These are phyloP conservation scores for Neonectria faginata DNA, from an alignment of 2,329 filamentous ascomycete species.

Conservation along the genomic window DNA sequence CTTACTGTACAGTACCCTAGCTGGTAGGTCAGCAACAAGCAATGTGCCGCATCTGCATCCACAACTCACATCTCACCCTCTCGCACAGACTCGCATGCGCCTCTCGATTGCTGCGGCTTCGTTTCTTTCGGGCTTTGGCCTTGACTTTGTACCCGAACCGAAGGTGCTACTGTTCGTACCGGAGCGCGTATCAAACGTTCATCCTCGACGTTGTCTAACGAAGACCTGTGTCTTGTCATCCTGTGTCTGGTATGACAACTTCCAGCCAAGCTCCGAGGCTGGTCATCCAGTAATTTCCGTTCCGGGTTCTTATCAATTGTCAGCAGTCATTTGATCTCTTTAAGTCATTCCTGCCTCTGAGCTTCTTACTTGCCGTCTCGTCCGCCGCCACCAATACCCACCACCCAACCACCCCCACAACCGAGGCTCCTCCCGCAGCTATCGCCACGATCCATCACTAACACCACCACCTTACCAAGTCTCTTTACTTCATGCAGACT, in stretches of 20 bases:
- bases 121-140: conserved; percentile 4
- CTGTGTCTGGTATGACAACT: conserved; percentile 1
- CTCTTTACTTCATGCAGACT: not conserved
- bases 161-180: not conserved
- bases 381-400: conserved; percentile 16
- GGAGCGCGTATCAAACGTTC: not conserved
- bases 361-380: conserved; percentile 14
- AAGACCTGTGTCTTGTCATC: not conserved
- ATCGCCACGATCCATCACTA: conserved; percentile 23
- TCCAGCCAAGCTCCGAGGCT: conserved; percentile 11
- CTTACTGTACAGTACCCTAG: not conserved
- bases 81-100: conserved; percentile 4
- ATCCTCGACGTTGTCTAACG: conserved; percentile 14
- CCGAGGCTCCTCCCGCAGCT: conserved; percentile 1
- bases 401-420: conserved; percentile 14
- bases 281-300: conserved; percentile 8
- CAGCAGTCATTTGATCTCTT: conserved; percentile 21
- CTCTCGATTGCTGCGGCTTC: not conserved
- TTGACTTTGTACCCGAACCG: not conserved
- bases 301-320: not conserved
- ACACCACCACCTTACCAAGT: conserved; percentile 7
- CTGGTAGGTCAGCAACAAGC: not conserved
- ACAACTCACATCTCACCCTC: conserved; percentile 17
- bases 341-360: conserved; percentile 19
- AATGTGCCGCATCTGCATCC: conserved; percentile 11